A percentile compares a stretch with the other conserved stretches of the same genome.
Evolutionary conservation across 2,329 filamentous ascomycete species (phyloP).

Genomic region (Colletotrichum tropicale): DNA sequence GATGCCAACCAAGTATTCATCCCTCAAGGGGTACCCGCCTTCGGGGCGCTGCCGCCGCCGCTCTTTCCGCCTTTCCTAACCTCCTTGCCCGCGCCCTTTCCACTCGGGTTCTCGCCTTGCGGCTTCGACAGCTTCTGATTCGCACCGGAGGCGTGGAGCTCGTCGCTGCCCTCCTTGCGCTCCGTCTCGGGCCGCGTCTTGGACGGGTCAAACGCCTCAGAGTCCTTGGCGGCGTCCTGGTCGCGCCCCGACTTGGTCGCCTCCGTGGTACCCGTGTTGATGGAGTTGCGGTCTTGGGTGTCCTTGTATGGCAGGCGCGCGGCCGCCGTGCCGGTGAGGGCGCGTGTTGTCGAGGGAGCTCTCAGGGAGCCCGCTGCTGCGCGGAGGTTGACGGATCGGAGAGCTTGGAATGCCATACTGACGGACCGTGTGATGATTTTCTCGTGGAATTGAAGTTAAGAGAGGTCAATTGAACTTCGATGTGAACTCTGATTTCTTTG

Average conservation of each 20-base stretch:
- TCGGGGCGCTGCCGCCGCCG: constrained; percentile 30
- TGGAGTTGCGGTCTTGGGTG: constrained; percentile 61
- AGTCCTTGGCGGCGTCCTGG: constrained; percentile 55
- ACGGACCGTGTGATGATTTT: not conserved
- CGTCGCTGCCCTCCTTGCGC: constrained; percentile 41
- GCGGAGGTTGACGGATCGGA: not conserved
- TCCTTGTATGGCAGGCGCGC: constrained; percentile 50
- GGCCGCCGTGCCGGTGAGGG: constrained; percentile 35
- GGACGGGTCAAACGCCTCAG: constrained; percentile 70
- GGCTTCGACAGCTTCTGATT: constrained; percentile 47
- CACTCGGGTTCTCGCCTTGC: constrained; percentile 37
- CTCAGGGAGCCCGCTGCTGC: not conserved
- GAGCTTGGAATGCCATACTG: constrained; percentile 12
- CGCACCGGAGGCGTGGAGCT: constrained; percentile 48
- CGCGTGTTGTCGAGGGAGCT: constrained; percentile 23
- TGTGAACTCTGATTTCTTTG: not conserved
- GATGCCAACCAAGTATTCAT: not conserved
- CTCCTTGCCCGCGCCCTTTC: constrained; percentile 35
- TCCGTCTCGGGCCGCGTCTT: constrained; percentile 71
- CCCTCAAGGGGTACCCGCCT: constrained; percentile 29
- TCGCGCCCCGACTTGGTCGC: constrained; percentile 72
- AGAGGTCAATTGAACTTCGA: not conserved
- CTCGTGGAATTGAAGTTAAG: not conserved
- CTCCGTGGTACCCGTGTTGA: constrained; percentile 71
- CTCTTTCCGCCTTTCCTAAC: constrained; percentile 39